Conservation (phyloP, 2,329 filamentous ascomycete genomes). For the Westerdykella ornata region DNA sequence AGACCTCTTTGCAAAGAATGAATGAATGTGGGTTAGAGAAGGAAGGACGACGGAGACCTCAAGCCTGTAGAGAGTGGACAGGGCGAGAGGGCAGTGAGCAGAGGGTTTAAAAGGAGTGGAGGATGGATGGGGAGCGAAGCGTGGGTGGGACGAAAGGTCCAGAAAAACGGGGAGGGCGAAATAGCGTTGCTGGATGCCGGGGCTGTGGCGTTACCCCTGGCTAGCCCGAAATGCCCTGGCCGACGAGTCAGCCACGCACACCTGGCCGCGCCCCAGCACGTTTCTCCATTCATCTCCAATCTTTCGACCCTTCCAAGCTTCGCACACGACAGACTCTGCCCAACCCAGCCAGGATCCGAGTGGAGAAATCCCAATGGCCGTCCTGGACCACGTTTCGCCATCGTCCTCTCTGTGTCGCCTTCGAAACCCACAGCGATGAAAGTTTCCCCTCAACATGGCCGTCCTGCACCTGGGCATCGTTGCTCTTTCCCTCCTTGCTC, state of each 20-base stretch:
- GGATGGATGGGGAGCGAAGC: background rate
- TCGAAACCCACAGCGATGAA: too few relatives aligned
- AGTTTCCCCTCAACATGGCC: too few relatives aligned
- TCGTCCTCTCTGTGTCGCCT: too few relatives aligned
- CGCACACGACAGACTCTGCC: too few relatives aligned
- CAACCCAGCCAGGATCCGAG: too few relatives aligned
- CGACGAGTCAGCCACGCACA: background rate
- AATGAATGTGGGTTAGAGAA: slow-evolving; percentile 21
- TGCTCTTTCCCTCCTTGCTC: background rate
- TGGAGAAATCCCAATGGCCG: too few relatives aligned
- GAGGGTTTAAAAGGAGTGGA: background rate
- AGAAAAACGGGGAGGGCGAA: background rate
- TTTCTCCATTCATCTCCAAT: background rate
- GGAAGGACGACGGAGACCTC: slow-evolving; percentile 29
- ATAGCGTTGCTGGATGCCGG: background rate
- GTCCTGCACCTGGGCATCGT: too few relatives aligned
- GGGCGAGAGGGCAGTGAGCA: slow-evolving; percentile 5
- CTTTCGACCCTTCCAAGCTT: too few relatives aligned
- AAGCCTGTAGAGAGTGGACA: slow-evolving; percentile 38
- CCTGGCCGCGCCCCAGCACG: too few relatives aligned
- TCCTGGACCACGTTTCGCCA: too few relatives aligned
- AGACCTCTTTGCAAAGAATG: slow-evolving; percentile 22
- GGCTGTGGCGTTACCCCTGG: background rate
- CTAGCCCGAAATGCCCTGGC: background rate
- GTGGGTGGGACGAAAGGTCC: background rate